Evolutionary conservation across 1,284 basidiomycete genomes (phyloP).

Genomic region (Schizophyllum amplum): DNA sequence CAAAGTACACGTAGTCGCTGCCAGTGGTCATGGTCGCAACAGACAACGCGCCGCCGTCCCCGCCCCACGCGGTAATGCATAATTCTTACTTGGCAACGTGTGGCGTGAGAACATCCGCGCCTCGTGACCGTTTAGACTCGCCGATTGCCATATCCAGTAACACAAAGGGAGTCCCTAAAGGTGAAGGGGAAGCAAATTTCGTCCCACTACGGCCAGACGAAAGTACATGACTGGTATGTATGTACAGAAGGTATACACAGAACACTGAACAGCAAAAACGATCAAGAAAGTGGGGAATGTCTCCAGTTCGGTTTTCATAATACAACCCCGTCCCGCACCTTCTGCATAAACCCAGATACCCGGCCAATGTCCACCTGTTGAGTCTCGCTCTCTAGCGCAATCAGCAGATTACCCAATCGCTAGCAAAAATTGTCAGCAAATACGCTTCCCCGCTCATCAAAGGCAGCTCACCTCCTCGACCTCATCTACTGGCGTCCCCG

Average conservation of each 20-base stretch:
- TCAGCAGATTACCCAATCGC: slow-evolving; percentile 50
- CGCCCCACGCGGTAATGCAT: neutral
- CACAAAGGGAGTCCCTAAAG: too few species aligned
- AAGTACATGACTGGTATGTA: too few species aligned
- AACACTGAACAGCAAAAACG: too few species aligned
- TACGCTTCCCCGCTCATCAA: neutral
- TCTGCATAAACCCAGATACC: slow-evolving; percentile 87
- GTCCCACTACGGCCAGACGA: too few species aligned
- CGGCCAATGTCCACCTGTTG: slow-evolving; percentile 79
- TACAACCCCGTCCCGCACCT: slow-evolving; percentile 31
- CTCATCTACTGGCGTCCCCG: slow-evolving; percentile 79
- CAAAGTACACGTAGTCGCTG: slow-evolving; percentile 89
- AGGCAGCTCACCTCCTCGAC: slow-evolving; percentile 74
- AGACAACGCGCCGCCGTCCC: neutral
- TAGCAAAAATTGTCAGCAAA: slow-evolving; percentile 2
- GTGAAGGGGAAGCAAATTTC: too few species aligned
- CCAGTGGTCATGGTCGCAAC: neutral
- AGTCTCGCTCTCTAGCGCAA: slow-evolving; percentile 86
- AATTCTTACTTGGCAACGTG: neutral
- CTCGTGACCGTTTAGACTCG: neutral
- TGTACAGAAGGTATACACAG: too few species aligned
- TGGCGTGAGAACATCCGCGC: neutral
- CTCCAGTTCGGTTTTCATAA: too few species aligned
- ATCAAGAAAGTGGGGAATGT: too few species aligned
- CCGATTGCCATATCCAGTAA: too few species aligned